Evolutionary conservation across 2,329 filamentous ascomycete species (phyloP).

Genomic region (Sordariomycetes sp.): DNA sequence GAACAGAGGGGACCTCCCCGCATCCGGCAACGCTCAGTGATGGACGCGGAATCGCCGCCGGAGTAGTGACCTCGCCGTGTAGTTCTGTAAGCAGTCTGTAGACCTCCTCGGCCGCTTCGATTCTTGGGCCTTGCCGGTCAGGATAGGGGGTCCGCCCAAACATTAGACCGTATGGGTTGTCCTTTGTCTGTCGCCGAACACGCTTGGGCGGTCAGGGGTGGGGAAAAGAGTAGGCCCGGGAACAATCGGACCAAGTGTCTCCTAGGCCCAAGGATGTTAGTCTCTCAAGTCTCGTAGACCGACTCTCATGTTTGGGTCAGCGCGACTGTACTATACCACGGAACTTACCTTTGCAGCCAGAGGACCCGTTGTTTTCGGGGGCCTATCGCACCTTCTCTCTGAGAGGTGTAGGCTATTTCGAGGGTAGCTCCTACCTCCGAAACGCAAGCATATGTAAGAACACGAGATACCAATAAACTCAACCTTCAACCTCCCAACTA

Average conservation of each 20-base stretch:
- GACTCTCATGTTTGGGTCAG: neutral
- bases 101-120: constrained; percentile 57
- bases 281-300: neutral
- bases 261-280: neutral
- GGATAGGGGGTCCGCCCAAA: constrained; percentile 54
- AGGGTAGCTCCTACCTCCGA: neutral
- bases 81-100: constrained; percentile 47
- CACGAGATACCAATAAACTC: neutral
- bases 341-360: neutral
- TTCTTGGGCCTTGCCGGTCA: constrained; percentile 48
- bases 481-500: neutral
- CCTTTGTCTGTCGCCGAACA: constrained; percentile 14
- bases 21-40: constrained; percentile 59
- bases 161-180: constrained; percentile 33
- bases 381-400: neutral
- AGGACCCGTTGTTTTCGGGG: neutral
- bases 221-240: neutral
- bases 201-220: neutral
- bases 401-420: neutral
- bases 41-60: constrained; percentile 54
- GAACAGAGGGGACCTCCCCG: constrained; percentile 39
- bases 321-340: neutral
- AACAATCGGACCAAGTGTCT: neutral
- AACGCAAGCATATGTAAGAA: neutral
- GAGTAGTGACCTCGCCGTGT: constrained; percentile 52